These are phyloP conservation scores for Trichoderma cornu-damae DNA, from an alignment of 2,329 filamentous ascomycete species.

Conservation along the genomic window DNA sequence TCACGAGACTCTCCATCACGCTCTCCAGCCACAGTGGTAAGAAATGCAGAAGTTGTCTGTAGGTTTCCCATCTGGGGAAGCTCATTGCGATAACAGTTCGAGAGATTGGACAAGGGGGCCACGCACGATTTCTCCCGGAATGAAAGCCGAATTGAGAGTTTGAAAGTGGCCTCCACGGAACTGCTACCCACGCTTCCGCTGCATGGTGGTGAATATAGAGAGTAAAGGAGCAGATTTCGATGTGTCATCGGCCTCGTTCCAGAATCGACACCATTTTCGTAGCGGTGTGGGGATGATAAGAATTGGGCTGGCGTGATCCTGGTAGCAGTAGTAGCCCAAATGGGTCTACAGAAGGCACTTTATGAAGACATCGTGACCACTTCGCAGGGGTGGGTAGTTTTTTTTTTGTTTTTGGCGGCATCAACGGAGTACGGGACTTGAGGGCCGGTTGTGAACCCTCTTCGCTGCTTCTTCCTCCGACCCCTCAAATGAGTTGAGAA, in stretches of 20 bases:
- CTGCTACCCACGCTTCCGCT: background rate
- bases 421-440: background rate
- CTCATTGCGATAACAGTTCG: slow-evolving; percentile 12
- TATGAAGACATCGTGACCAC: slow-evolving; percentile 17
- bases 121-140: slow-evolving; percentile 6
- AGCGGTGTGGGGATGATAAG: slow-evolving; percentile 15
- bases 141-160: slow-evolving; percentile 4
- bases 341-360: slow-evolving; percentile 6
- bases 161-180: background rate
- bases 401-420: background rate
- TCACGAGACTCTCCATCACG: slow-evolving; percentile 1
- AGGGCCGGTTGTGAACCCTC: background rate
- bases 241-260: slow-evolving; percentile 23
- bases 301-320: slow-evolving; percentile 7
- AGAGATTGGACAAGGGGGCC: slow-evolving; percentile 10
- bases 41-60: slow-evolving; percentile 25
- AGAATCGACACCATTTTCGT: slow-evolving; percentile 11
- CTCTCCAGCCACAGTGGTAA: slow-evolving; percentile 19
- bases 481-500: background rate
- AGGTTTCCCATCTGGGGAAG: slow-evolving; percentile 25
- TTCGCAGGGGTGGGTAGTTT: slow-evolving; percentile 9
- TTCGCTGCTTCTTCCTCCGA: background rate
- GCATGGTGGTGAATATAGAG: background rate
- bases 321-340: slow-evolving; percentile 12
- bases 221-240: slow-evolving; percentile 14